Evolutionary conservation across 2,329 filamentous ascomycete species (phyloP), one percentile per base, ranked within the genome.

Genomic region (Botrytis tulipae): DNA sequence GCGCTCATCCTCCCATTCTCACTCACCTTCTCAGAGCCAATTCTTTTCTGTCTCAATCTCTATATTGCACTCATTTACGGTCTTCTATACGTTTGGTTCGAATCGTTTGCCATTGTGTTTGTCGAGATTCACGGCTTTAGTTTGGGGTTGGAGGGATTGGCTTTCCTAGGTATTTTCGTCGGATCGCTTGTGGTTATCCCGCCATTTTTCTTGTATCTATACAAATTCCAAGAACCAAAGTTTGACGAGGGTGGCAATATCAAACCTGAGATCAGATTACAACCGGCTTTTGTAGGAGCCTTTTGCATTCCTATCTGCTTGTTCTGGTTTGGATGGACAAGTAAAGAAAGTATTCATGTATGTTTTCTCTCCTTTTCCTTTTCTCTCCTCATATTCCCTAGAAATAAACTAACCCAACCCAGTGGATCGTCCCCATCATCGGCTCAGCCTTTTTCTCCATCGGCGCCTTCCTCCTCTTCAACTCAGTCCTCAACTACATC

Each of bases 41-140:
- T 89, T 22, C 85, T 92, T 74, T 81, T 90, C 75, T 88, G 90
- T 77, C 84, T 89, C 1, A 88, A 90, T 77, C 75, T 90, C 54
- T 92, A 91, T 81, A 88, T 86, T 9, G 86, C 85, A 68, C 85
- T 91, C 75, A 86, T 88, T 76, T 92, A 90, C 80, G 87, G 84
- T 67, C 88, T 88, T 78, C 88, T 88, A 81, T 89, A 88, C 78
- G 85, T 85, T 68, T 91, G 86, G 83, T 92, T 92, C 78, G 89
- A 92, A 78, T 87, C 86, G 22, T 91, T 92, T 80, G 71, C 74
- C 12, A 83, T 90, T 25, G 88, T 92, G 73, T 92, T 90, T 80
- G 83, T 84, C 4, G 84, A 84, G 42, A 83, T 87, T 77, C 91
- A 92, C 80, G 80, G 82, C 78, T 90, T 92, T 85, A 87, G 84